A percentile compares a stretch with the other conserved stretches of the same genome.
Evolutionary conservation across 257 asterid genomes (phyloP).

Genomic region (Fraxinus excelsior): DNA sequence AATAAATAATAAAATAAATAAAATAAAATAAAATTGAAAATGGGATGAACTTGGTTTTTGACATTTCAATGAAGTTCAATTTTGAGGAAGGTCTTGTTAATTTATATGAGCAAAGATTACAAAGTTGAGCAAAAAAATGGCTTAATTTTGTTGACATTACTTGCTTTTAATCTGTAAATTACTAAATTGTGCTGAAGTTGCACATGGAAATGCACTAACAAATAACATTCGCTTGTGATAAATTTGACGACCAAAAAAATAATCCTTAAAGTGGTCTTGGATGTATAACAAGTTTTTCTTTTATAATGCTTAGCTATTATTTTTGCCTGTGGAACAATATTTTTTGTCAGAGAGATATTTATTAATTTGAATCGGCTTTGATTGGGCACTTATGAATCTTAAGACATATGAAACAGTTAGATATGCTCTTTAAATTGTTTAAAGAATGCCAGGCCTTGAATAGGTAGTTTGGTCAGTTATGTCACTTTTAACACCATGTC

Average conservation of each 20-base stretch:
- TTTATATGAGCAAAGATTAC: background rate
- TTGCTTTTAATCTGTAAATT: background rate
- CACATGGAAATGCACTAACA: background rate
- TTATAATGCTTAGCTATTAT: background rate
- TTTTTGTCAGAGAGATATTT: background rate
- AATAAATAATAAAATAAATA: too few species aligned
- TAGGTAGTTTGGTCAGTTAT: background rate
- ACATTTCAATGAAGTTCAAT: background rate
- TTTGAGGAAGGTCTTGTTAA: background rate
- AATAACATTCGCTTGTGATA: background rate
- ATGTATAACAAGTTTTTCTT: background rate
- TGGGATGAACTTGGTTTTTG: slow-evolving; percentile 7
- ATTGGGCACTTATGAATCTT: background rate
- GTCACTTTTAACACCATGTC: background rate
- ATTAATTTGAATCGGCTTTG: background rate
- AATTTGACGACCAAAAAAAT: background rate
- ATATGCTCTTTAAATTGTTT: background rate
- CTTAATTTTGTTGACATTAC: background rate
- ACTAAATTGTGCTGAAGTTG: background rate
- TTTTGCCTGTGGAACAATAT: background rate
- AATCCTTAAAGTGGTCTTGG: background rate
- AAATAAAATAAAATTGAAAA: background rate
- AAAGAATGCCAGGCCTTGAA: background rate
- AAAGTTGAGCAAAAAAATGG: background rate
- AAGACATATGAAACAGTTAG: background rate